A percentile compares a stretch with the other conserved stretches of the same genome.
Conservation (phyloP, 441 rosid species). For the Populus hybrid region DNA sequence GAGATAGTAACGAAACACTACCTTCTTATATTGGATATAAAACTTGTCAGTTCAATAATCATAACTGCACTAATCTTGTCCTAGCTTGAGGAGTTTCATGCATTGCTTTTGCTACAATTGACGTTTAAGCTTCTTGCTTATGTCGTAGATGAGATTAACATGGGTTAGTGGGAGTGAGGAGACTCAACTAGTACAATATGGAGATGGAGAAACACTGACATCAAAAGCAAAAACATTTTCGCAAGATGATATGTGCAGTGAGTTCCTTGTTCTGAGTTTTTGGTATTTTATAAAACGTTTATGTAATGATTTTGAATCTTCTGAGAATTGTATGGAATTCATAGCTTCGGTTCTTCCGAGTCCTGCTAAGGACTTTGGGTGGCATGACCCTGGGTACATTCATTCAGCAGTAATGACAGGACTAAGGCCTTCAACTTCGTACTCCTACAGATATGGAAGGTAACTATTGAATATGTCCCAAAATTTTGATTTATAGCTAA, state of each 20-base stretch:
- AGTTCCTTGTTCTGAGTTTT: slow-evolving; percentile 16
- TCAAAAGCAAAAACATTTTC: slow-evolving; percentile 57
- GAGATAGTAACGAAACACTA: no score
- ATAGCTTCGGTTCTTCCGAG: slow-evolving; percentile 37
- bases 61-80: no score
- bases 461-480: slow-evolving; percentile 1
- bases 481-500: not conserved
- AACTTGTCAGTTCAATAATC: no score
- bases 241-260: slow-evolving; percentile 54
- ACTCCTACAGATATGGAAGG: slow-evolving; percentile 65
- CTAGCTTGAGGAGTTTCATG: no score
- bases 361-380: slow-evolving; percentile 74
- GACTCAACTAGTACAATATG: slow-evolving; percentile 51
- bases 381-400: slow-evolving; percentile 76
- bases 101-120: no score
- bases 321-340: not conserved
- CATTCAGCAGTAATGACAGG: slow-evolving; percentile 66
- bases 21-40: no score
- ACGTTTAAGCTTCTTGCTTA: no score
- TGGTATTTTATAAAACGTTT: not conserved
- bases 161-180: slow-evolving; percentile 60
- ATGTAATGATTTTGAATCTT: not conserved
- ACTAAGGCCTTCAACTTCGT: slow-evolving; percentile 40
- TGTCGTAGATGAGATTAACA: slow-evolving; percentile 54
- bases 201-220: slow-evolving; percentile 31